Base-by-base conservation (phyloP, 352 stramenopile species). In the Phytophthora quininea region DNA sequence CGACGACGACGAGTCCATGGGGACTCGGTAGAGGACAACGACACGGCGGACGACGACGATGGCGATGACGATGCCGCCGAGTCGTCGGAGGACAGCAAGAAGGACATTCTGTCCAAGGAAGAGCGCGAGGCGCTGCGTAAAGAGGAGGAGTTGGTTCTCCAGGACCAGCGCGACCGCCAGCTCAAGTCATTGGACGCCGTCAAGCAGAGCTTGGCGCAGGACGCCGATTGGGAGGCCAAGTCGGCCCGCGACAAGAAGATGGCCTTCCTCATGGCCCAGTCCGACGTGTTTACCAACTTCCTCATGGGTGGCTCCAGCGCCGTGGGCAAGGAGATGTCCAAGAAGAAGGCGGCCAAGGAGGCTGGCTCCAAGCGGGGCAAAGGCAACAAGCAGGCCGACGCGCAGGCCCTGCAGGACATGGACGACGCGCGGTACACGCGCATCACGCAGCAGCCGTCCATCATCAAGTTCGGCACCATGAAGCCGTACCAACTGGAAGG, bases 251-350 rank as follows among this genome's bases (percentile, higher is more conserved):
- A 96, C 60, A 85, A 86, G 71, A 91, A 90, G 56, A 89, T 96
- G 83, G 81, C 80, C 42, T 96, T 96, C 60, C 71, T 96, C n/a
- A 96, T 96, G 88, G 88, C 88, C 2, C 88, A 92, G 70, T 96
- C 88, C 49, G 86, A 96, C 62, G 88, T 96, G 12, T 96, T 96
- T 64, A 96, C 88, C 67, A 91, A 80, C 45, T 96, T 96, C 50
- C 67, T 96, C 24, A 96, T 96, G 88, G 88, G 88, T 54, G 88
- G 88, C 2, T 90, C 79, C 5, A 94, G 83, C 43, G 58, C 86
- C 3, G 62, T 96, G 6, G 88, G 88, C 7, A 91, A 91, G 58
- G 86, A 90, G 30, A 93, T 96, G 86, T 76, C 76, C 12, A 82
- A 86, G 38, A 73, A 31, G 35, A 84, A 80, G 56, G 80, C 77